Evolutionary conservation across 768 basidiomycete species (phyloP).

Genomic region (Boletus subparvulus): DNA sequence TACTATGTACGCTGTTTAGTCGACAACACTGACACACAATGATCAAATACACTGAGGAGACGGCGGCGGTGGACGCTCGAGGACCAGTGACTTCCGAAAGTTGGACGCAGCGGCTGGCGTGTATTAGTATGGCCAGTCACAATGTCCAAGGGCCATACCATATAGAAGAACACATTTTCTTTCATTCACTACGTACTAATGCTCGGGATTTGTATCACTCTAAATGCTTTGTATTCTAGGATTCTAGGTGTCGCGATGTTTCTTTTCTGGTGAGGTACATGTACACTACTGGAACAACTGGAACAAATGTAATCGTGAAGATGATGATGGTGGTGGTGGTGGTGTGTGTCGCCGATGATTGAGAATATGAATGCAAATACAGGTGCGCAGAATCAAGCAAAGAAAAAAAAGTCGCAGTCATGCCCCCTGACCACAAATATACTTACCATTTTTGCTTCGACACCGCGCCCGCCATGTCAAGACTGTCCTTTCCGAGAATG

Average conservation of each 20-base stretch:
- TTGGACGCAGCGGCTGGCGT: too few species aligned
- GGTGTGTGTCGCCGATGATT: background rate
- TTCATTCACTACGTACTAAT: too few species aligned
- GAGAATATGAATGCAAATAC: background rate
- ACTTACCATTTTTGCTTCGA: background rate
- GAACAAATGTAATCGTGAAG: background rate
- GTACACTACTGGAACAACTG: background rate
- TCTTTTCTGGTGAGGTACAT: background rate
- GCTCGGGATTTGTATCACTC: too few species aligned
- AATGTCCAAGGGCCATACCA: too few species aligned
- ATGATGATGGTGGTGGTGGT: too few species aligned
- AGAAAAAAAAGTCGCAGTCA: background rate
- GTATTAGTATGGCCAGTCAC: too few species aligned
- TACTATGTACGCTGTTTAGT: too few species aligned
- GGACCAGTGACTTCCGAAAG: too few species aligned
- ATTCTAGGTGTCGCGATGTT: background rate
- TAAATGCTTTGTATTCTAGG: background rate
- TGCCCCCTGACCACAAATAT: background rate
- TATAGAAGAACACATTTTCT: too few species aligned
- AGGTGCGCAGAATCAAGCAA: background rate
- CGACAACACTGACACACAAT: too few species aligned
- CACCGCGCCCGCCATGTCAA: background rate
- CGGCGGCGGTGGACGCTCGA: too few species aligned
- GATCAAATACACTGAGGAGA: too few species aligned
- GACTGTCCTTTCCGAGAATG: background rate